Evolutionary conservation across 2,329 filamentous ascomycete genomes (phyloP).

Genomic region (Calonectria pauciramosa): DNA sequence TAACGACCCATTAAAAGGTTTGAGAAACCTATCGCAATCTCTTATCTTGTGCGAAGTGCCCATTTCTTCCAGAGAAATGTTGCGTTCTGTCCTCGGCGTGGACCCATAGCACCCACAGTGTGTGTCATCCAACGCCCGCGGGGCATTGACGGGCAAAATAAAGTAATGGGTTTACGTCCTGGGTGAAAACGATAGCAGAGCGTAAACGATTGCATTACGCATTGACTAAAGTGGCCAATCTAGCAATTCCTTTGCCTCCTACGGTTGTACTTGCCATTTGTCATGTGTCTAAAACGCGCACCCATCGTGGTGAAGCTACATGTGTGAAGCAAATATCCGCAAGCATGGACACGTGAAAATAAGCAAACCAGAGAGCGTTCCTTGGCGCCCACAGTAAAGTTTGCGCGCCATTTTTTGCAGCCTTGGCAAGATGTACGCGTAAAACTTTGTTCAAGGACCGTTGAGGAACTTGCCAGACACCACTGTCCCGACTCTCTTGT

Average conservation of each 20-base stretch:
- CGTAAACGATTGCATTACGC: neutral
- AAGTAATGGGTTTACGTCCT: neutral
- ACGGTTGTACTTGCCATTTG: neutral
- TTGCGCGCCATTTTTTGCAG: neutral
- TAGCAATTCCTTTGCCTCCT: neutral
- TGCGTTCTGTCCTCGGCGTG: neutral
- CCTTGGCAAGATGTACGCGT: neutral
- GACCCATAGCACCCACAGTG: neutral
- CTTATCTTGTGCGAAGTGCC: neutral
- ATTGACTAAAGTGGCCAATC: neutral
- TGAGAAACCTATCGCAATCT: neutral
- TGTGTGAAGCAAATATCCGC: neutral
- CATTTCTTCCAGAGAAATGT: neutral
- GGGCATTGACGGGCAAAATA: neutral
- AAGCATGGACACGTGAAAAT: neutral
- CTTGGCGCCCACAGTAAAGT: neutral
- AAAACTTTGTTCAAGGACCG: neutral
- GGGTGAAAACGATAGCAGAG: neutral
- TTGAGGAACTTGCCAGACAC: neutral
- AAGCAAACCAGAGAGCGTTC: neutral
- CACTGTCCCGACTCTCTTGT: neutral
- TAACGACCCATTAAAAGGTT: neutral
- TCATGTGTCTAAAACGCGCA: neutral
- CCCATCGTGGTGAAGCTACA: neutral
- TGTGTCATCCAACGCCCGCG: neutral